These are phyloP conservation scores for Peziza echinospora DNA, from an alignment of 495 filamentous ascomycete genomes.

Conservation along the genomic window DNA sequence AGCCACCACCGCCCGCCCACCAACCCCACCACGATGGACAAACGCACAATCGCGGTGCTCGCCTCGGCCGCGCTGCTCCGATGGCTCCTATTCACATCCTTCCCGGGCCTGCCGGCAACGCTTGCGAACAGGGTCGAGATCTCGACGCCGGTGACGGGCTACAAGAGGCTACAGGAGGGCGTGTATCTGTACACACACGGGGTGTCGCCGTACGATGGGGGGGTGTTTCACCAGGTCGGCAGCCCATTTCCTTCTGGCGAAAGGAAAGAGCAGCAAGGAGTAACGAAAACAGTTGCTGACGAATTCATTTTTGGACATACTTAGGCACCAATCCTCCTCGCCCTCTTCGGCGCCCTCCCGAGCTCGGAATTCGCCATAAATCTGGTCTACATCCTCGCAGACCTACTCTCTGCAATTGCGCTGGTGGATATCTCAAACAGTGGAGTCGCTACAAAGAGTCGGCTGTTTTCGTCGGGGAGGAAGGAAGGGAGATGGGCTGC, in stretches of 20 bases:
- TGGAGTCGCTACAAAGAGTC: slow-evolving; percentile 47
- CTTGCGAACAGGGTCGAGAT: slow-evolving; percentile 85
- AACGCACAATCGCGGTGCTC: slow-evolving; percentile 56
- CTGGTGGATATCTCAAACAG: slow-evolving; percentile 66
- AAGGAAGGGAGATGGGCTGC: slow-evolving; percentile 59
- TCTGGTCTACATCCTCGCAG: slow-evolving; percentile 60
- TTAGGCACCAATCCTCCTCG: slow-evolving; percentile 70
- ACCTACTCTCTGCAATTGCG: slow-evolving; percentile 66
- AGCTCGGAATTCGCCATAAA: slow-evolving; percentile 46
- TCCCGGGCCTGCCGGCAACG: slow-evolving; percentile 67
- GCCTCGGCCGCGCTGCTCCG: slow-evolving; percentile 55
- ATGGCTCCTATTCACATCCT: slow-evolving; percentile 54
- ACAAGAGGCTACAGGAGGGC: slow-evolving; percentile 96
- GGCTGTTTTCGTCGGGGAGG: slow-evolving; percentile 53
- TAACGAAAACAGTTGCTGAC: no score
- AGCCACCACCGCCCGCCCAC: no score
- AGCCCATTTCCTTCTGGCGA: neutral
- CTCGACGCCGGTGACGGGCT: slow-evolving; percentile 90
- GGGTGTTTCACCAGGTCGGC: slow-evolving; percentile 75
- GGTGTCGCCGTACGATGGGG: slow-evolving; percentile 92
- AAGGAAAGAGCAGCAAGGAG: neutral
- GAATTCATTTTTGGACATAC: slow-evolving; percentile 3
- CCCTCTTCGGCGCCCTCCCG: slow-evolving; percentile 73
- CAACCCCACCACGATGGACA: slow-evolving; percentile 30
- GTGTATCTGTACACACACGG: slow-evolving; percentile 89